Percentiles rank a stretch among this genome's conserved stretches.
These are phyloP conservation scores for Kalanchoe fedtschenkoi DNA, from an alignment of 164 flowering plant species.

Conservation along the genomic window DNA sequence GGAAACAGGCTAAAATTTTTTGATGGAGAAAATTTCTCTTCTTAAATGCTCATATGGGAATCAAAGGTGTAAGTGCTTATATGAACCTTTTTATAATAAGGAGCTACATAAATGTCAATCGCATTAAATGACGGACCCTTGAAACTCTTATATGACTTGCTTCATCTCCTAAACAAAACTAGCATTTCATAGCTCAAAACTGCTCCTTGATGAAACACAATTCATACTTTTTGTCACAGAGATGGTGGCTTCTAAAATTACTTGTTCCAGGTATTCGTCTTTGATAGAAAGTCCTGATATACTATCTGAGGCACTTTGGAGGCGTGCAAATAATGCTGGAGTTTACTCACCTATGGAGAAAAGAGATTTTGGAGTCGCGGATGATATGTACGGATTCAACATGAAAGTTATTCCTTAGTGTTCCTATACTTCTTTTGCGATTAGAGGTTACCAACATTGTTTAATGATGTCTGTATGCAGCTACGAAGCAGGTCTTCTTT, in stretches of 20 bases:
- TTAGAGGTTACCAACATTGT: not conserved
- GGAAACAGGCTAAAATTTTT: not conserved
- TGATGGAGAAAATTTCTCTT: not conserved
- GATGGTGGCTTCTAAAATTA: not conserved
- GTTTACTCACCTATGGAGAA: conserved; percentile 64
- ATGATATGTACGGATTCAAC: conserved; percentile 59
- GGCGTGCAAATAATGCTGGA: conserved; percentile 70
- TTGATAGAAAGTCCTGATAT: conserved; percentile 37
- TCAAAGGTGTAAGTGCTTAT: not conserved
- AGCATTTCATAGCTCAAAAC: not conserved
- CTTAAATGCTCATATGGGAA: not conserved
- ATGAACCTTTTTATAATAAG: not conserved
- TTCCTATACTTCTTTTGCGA: not conserved
- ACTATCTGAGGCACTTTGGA: conserved; percentile 76
- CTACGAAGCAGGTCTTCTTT: conserved; percentile 88
- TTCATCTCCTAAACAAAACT: not conserved
- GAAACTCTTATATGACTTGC: not conserved
- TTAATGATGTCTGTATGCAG: conserved; percentile 24
- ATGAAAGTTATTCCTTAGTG: conserved; percentile 1
- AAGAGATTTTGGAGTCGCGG: conserved; percentile 84
- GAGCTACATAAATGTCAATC: no score
- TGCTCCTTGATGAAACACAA: not conserved
- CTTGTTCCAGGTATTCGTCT: conserved; percentile 34
- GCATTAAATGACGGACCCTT: not conserved
- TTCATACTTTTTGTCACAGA: not conserved